These are phyloP conservation scores for Myriosclerotinia duriaeana DNA, from an alignment of 2,329 filamentous ascomycete genomes.

Conservation along the genomic window DNA sequence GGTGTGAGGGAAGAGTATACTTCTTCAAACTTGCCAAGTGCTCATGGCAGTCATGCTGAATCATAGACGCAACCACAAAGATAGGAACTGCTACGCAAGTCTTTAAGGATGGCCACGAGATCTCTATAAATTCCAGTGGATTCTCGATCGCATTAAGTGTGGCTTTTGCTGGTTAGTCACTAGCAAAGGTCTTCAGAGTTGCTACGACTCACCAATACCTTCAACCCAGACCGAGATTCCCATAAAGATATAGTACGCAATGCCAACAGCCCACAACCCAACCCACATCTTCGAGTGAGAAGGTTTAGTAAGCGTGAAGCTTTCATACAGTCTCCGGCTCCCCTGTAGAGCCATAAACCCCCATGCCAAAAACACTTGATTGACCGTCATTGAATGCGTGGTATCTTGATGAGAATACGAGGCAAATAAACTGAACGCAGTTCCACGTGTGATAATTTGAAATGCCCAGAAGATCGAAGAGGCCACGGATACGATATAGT, in stretches of 20 bases:
- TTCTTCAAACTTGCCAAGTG: slow-evolving; percentile 71
- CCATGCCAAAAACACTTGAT: slow-evolving; percentile 67
- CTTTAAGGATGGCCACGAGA: slow-evolving; percentile 45
- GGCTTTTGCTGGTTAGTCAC: slow-evolving; percentile 36
- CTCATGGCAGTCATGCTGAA: slow-evolving; percentile 73
- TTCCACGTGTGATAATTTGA: slow-evolving; percentile 59
- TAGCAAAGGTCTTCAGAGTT: neutral
- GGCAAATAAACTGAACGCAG: slow-evolving; percentile 51
- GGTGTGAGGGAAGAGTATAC: slow-evolving; percentile 76
- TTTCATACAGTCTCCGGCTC: slow-evolving; percentile 73
- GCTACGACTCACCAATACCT: slow-evolving; percentile 60
- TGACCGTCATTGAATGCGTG: slow-evolving; percentile 52
- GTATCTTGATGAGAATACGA: slow-evolving; percentile 36
- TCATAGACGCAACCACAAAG: slow-evolving; percentile 67
- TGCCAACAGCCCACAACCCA: slow-evolving; percentile 76
- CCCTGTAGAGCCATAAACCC: slow-evolving; percentile 74
- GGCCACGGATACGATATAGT: slow-evolving; percentile 72
- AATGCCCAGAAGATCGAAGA: slow-evolving; percentile 73
- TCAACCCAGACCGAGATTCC: slow-evolving; percentile 83
- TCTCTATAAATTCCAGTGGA: slow-evolving; percentile 28
- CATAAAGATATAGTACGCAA: slow-evolving; percentile 73
- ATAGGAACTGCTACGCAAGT: slow-evolving; percentile 57
- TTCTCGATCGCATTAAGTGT: slow-evolving; percentile 24
- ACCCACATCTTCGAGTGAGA: slow-evolving; percentile 77
- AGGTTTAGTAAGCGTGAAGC: slow-evolving; percentile 60